Percentiles rank a stretch among this genome's conserved stretches.
phyloP scores from a whole-genome alignment of 129 eudicot genomes.

The Dittrichia graveolens region DNA sequence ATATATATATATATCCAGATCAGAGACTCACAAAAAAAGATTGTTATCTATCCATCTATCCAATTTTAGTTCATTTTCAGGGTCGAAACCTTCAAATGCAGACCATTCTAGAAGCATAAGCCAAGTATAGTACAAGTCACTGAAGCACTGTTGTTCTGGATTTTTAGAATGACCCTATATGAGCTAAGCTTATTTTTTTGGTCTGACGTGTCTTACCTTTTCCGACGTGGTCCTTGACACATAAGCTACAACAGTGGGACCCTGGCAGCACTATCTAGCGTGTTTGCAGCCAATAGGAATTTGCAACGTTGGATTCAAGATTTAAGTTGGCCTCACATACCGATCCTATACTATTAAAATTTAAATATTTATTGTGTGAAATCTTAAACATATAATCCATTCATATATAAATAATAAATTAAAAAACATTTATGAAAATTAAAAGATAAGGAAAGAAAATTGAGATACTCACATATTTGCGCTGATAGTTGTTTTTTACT shows the following conservation, averaged over 20 bases:
- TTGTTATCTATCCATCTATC: constrained; percentile 43
- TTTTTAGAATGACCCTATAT: constrained; percentile 42
- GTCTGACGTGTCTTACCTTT: constrained; percentile 43
- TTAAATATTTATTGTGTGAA: no score
- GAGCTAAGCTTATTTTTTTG: constrained; percentile 16
- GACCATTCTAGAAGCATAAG: background rate
- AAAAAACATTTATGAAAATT: no score
- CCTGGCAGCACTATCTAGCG: constrained; percentile 31
- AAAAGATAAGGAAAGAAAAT: no score
- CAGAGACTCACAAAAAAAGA: constrained; percentile 5
- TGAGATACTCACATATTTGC: no score
- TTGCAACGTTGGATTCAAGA: constrained; percentile 29
- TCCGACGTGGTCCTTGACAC: constrained; percentile 44
- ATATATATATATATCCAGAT: no score
- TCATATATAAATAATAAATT: no score
- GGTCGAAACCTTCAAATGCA: background rate
- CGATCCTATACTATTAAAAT: no score
- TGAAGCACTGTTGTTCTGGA: background rate
- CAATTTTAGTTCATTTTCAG: constrained; percentile 17
- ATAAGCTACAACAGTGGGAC: constrained; percentile 31
- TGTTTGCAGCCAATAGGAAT: constrained; percentile 20
- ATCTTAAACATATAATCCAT: no score
- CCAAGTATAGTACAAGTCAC: constrained; percentile 7
- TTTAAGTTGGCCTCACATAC: background rate
- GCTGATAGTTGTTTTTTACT: no score